phyloP scores from a whole-genome alignment of 2,329 filamentous ascomycete species.

The Paecilomyces variotii region DNA sequence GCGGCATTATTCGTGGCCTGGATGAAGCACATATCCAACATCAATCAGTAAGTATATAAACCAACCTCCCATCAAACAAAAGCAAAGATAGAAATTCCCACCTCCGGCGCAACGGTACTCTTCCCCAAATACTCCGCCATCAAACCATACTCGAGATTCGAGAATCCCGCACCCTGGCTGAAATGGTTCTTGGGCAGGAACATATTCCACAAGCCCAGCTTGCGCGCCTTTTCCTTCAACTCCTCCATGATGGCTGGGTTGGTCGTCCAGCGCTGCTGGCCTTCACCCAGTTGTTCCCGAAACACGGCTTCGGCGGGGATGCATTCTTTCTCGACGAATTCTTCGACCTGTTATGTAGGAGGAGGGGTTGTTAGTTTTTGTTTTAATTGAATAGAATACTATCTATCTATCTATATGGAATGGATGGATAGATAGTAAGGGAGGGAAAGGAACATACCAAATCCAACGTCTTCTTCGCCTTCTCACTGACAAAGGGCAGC shows the following conservation, averaged over 20 bases:
- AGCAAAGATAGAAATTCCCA: constrained; percentile 8
- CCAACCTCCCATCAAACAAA: too few relatives aligned
- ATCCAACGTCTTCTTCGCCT: constrained; percentile 76
- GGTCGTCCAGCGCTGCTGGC: constrained; percentile 66
- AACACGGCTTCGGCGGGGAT: constrained; percentile 76
- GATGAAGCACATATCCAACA: background rate
- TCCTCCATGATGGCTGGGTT: constrained; percentile 80
- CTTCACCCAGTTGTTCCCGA: constrained; percentile 69
- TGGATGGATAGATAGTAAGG: background rate
- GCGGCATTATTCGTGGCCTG: constrained; percentile 79
- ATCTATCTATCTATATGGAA: background rate
- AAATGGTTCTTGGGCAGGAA: constrained; percentile 94
- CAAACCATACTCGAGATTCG: constrained; percentile 91
- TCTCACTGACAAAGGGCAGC: constrained; percentile 65
- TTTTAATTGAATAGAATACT: too few relatives aligned
- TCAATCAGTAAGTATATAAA: background rate
- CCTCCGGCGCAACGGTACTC: constrained; percentile 70
- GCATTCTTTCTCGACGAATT: constrained; percentile 96
- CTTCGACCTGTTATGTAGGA: constrained; percentile 59
- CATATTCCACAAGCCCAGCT: constrained; percentile 94
- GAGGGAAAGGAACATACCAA: constrained; percentile 39
- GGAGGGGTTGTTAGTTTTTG: constrained; percentile 1
- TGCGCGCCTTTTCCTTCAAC: constrained; percentile 73
- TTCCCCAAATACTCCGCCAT: constrained; percentile 96
- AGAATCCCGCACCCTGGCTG: constrained; percentile 88